Evolutionary conservation across 805 yeast genomes (phyloP).

Genomic region (Lachancea waltii): DNA sequence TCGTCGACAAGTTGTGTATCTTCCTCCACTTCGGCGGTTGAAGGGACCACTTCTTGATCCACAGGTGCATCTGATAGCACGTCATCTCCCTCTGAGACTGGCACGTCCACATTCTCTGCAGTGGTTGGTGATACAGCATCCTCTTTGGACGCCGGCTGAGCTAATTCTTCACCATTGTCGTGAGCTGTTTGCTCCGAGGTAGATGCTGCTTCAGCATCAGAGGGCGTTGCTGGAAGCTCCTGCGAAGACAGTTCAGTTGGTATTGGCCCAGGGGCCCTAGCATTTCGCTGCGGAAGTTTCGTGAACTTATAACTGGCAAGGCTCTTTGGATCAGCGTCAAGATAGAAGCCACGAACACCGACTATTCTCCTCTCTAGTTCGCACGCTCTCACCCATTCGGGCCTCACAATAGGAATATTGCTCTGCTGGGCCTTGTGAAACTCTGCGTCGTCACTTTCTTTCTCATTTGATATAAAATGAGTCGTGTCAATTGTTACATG

Average conservation of each 20-base stretch:
- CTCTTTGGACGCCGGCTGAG: too few relatives aligned
- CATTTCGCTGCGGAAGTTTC: slow-evolving; percentile 10
- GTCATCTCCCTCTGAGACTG: too few relatives aligned
- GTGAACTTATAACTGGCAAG: slow-evolving; percentile 43
- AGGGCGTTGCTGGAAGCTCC: neutral
- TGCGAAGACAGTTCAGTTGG: too few relatives aligned
- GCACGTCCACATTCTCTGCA: too few relatives aligned
- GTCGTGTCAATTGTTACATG: slow-evolving; percentile 86
- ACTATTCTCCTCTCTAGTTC: slow-evolving; percentile 82
- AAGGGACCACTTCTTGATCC: too few relatives aligned
- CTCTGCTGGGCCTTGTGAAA: slow-evolving; percentile 72
- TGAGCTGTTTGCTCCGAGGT: too few relatives aligned
- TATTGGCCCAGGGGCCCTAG: too few relatives aligned
- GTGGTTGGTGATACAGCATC: too few relatives aligned
- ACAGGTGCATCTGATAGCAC: too few relatives aligned
- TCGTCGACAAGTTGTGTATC: too few relatives aligned
- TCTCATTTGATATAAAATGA: slow-evolving; percentile 60
- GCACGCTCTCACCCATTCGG: slow-evolving; percentile 96
- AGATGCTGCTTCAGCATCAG: neutral
- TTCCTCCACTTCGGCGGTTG: too few relatives aligned
- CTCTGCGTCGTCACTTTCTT: slow-evolving; percentile 38
- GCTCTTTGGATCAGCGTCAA: slow-evolving; percentile 45
- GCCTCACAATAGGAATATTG: slow-evolving; percentile 90
- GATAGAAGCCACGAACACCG: slow-evolving; percentile 83
- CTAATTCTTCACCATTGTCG: too few relatives aligned